Conservation (phyloP, 768 basidiomycete genomes). For the Boletus patriciae region DNA sequence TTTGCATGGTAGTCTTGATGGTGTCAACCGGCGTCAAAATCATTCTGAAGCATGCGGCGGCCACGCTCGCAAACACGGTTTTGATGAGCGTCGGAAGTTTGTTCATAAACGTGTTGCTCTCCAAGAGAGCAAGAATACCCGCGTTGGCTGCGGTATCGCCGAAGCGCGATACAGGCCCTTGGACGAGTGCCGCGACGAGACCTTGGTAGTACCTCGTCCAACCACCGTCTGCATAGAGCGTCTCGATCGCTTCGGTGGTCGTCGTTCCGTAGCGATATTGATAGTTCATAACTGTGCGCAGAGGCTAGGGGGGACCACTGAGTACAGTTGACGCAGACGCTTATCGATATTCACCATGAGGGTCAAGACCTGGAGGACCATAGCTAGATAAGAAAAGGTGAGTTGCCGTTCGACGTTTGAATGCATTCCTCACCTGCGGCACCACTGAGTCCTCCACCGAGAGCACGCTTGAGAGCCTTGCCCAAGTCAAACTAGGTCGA, state of each 20-base stretch:
- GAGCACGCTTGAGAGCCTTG: constrained; percentile 74
- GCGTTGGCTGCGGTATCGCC: constrained; percentile 95
- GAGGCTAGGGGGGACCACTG: constrained; percentile 48
- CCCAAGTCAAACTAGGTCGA: constrained; percentile 72
- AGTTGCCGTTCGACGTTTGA: neutral
- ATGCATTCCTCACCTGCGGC: constrained; percentile 58
- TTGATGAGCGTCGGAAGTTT: constrained; percentile 64
- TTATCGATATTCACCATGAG: constrained; percentile 56
- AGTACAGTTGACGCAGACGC: neutral
- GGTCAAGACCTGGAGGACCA: constrained; percentile 90
- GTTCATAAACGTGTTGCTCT: constrained; percentile 71
- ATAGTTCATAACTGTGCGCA: constrained; percentile 99
- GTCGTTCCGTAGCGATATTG: constrained; percentile 89
- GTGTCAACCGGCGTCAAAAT: constrained; percentile 92
- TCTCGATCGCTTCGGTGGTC: constrained; percentile 60
- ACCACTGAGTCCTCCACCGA: constrained; percentile 89
- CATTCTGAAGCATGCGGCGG: constrained; percentile 87
- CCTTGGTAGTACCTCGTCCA: constrained; percentile 88
- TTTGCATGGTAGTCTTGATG: constrained; percentile 93
- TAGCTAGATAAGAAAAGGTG: constrained; percentile 49
- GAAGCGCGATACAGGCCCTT: constrained; percentile 82
- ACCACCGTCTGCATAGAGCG: constrained; percentile 77
- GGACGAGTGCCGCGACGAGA: constrained; percentile 79
- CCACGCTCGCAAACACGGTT: constrained; percentile 74
- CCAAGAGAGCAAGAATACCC: constrained; percentile 83